Base-by-base conservation (phyloP, 2,329 filamentous ascomycete species). In the Dothideomycetes sp. region DNA sequence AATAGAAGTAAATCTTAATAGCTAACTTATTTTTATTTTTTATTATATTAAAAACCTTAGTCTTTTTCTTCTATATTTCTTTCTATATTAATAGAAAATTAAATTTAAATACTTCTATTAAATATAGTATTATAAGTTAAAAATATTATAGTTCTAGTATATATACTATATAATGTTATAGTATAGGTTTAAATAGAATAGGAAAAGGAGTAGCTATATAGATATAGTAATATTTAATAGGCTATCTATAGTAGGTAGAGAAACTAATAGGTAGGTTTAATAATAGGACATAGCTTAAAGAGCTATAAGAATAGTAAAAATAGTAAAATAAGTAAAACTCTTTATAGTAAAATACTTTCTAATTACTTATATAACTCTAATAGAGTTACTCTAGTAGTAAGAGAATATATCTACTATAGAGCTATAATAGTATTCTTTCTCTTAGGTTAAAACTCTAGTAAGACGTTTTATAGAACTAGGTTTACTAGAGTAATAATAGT, bases 371-470 rank as follows among this genome's bases (percentile, higher is more conserved):
- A 25, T n/a, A n/a, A n/a, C n/a, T n/a, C n/a, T n/a, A n/a, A n/a
- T n/a, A n/a, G n/a, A n/a, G n/a, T n/a, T n/a, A n/a, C n/a, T n/a
- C n/a, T n/a, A n/a, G n/a, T n/a, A n/a, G n/a, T n/a, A n/a, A n/a
- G n/a, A n/a, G n/a, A n/a, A n/a, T n/a, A n/a, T n/a, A n/a, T n/a
- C n/a, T n/a, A n/a, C n/a, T n/a, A n/a, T n/a, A 17, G 29, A 6
- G 17, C 32, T 16, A 16, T 33, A 23, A 33, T 13, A 33, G 32
- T 33, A 33, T 33, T 16, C 17, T 18, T 18, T 33, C 20, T 33
- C 32, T 33, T 33, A 33, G 20, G 20, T 33, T 33, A 15, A 33
- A 33, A 33, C 32, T 33, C 32, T 15, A 23, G 33, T 20, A 13
- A 35, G 25, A 35, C 33, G 22, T 24, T 25, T 35, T 10, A 5